Conservation (phyloP, 306 rosid species). For the Ziziphus jujuba region DNA sequence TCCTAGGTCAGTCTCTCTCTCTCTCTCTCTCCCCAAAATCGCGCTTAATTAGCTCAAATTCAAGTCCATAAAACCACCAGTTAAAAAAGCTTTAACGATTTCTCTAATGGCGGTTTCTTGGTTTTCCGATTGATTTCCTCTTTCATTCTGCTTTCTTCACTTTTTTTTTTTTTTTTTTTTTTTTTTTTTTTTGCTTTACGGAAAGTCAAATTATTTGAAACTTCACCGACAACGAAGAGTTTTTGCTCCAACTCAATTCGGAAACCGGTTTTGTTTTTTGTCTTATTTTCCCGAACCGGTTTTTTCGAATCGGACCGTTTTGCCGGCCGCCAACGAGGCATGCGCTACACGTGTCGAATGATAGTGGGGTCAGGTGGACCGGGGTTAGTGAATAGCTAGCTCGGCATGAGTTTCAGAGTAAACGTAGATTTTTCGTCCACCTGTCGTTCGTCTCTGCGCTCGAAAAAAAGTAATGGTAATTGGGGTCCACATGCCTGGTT, state of each 20-base stretch:
- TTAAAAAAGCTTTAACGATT: too few relatives aligned
- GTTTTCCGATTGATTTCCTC: too few relatives aligned
- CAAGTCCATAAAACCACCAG: too few relatives aligned
- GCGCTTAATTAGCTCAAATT: too few relatives aligned
- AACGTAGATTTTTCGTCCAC: not conserved
- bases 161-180: too few relatives aligned
- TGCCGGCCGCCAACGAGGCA: not conserved
- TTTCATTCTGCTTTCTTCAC: too few relatives aligned
- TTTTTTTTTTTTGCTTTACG: not conserved
- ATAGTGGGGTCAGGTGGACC: not conserved
- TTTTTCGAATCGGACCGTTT: not conserved
- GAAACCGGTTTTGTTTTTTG: not conserved
- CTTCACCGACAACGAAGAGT: conserved; percentile 5
- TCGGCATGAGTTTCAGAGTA: not conserved
- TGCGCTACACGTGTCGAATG: not conserved
- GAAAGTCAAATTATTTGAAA: not conserved
- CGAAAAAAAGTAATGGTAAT: not conserved
- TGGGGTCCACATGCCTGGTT: not conserved
- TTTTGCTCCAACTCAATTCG: not conserved
- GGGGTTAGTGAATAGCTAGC: too few relatives aligned
- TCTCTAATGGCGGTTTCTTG: too few relatives aligned
- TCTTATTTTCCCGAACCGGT: not conserved
- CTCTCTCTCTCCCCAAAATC: not conserved
- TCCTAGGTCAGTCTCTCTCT: conserved; percentile 59
- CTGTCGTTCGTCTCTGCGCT: not conserved